phyloP scores from a whole-genome alignment of 148 eudicot genomes.

The Rhododendron kiyosumense region DNA sequence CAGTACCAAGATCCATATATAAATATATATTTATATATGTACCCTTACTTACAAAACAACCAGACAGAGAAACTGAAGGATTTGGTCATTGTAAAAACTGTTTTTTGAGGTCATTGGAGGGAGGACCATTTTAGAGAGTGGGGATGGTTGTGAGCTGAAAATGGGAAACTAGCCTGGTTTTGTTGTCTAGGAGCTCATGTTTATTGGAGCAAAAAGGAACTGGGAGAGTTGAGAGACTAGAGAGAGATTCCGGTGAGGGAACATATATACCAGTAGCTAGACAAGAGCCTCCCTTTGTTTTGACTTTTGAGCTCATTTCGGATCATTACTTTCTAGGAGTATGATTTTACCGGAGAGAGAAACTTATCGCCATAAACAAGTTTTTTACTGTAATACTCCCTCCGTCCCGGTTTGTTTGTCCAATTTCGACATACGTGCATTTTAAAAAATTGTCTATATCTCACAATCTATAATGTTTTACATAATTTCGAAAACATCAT shows the following conservation, averaged over 20 bases:
- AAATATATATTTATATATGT: not conserved
- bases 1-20: slow-evolving; percentile 42
- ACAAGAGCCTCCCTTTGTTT: not conserved
- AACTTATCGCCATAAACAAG: too few species aligned
- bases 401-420: too few species aligned
- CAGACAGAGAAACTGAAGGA: not conserved
- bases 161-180: not conserved
- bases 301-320: too few species aligned
- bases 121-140: slow-evolving; percentile 14
- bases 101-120: not conserved
- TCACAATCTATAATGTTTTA: too few species aligned
- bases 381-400: too few species aligned
- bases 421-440: too few species aligned
- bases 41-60: not conserved
- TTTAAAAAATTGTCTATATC: too few species aligned
- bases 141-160: not conserved
- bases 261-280: not conserved
- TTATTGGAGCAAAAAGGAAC: not conserved
- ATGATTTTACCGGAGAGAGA: too few species aligned
- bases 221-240: not conserved
- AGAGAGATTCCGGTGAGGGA: not conserved
- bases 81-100: not conserved
- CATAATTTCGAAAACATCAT: too few species aligned
- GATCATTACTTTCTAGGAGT: too few species aligned
- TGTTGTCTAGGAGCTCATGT: not conserved